phyloP scores from a whole-genome alignment of 371 early-diverging fungal species.

The Mucor circinelloides region DNA sequence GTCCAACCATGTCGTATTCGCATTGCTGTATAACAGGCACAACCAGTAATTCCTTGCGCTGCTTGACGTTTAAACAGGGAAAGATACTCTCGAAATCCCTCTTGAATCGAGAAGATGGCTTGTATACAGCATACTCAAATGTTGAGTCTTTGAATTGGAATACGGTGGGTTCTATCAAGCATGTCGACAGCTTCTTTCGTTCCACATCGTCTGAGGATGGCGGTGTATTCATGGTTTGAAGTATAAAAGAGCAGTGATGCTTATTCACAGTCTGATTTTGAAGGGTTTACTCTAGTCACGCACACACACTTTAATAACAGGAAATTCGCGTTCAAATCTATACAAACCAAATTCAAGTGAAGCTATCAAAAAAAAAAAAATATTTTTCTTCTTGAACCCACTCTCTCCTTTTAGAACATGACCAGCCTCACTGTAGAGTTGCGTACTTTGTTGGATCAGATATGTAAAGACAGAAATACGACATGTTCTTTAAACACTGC shows the following conservation, averaged over 20 bases:
- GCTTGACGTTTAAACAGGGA: conserved; percentile 52
- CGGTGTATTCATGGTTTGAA: neutral
- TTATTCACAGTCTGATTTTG: neutral
- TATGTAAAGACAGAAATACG: conserved; percentile 11
- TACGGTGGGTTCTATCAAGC: conserved; percentile 27
- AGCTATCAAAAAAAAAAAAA: neutral
- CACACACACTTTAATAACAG: neutral
- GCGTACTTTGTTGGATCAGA: conserved; percentile 14
- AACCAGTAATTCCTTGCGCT: conserved; percentile 58
- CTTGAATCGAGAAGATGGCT: conserved; percentile 39
- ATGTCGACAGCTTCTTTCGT: conserved; percentile 16
- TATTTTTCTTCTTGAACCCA: neutral
- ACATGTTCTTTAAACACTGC: neutral
- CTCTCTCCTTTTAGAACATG: conserved; percentile 4
- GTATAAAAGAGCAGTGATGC: neutral
- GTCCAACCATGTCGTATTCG: conserved; percentile 73
- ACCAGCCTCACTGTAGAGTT: conserved; percentile 11
- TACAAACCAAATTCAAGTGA: neutral
- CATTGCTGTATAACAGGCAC: conserved; percentile 83
- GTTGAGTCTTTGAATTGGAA: conserved; percentile 33
- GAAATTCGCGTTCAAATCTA: conserved; percentile 1
- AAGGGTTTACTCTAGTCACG: conserved; percentile 2
- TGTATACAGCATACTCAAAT: conserved; percentile 44
- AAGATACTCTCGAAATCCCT: conserved; percentile 41
- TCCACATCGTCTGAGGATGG: neutral